Evolutionary conservation across 805 yeast genomes (phyloP).

Genomic region (Debaryomyces castellii): DNA sequence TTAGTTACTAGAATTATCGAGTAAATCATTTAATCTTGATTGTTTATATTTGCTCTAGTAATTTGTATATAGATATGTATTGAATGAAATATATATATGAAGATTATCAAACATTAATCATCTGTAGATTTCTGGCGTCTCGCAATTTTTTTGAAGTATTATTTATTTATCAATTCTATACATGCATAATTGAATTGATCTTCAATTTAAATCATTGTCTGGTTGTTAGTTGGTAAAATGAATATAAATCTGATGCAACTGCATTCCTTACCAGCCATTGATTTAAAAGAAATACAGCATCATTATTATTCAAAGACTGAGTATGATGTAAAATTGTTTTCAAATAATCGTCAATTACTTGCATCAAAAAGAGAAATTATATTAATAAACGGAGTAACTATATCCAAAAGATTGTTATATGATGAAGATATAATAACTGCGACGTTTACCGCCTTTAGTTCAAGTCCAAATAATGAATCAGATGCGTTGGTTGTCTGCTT

Average conservation of each 20-base stretch:
- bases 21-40: constrained; percentile 25
- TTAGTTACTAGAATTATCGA: constrained; percentile 88
- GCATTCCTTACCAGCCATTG: constrained; percentile 28
- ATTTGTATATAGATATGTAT: constrained; percentile 8
- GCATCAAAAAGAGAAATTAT: constrained; percentile 39
- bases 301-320: constrained; percentile 19
- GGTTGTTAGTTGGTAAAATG: background rate
- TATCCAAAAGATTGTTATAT: constrained; percentile 49
- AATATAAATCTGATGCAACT: background rate
- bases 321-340: constrained; percentile 20
- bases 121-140: background rate
- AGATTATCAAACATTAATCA: background rate
- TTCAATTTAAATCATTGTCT: background rate
- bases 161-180: background rate
- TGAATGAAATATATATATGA: background rate
- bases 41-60: constrained; percentile 1
- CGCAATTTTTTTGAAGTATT: background rate
- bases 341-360: constrained; percentile 34
- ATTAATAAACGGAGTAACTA: constrained; percentile 47
- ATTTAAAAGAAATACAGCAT: constrained; percentile 25
- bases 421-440: constrained; percentile 57
- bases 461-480: constrained; percentile 4
- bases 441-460: constrained; percentile 55
- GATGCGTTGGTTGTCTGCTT: constrained; percentile 57
- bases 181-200: background rate